A percentile compares a stretch with the other conserved stretches of the same genome.
Conservation (phyloP, 2,329 filamentous ascomycete genomes). For the Alternaria alternata region DNA sequence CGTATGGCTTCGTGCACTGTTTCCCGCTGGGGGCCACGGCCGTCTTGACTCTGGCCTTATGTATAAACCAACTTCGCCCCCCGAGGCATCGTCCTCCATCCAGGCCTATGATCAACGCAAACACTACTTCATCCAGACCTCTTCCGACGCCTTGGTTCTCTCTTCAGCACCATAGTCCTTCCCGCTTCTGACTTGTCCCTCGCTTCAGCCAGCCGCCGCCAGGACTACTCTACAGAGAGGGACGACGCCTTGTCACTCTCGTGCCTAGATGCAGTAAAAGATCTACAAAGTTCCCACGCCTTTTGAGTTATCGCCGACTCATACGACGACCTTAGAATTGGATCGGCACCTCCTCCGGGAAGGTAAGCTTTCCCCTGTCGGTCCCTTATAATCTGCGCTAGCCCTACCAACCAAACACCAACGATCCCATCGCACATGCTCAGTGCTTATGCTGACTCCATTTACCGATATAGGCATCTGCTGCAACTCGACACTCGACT, state of each 20-base stretch:
- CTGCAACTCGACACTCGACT: conserved; percentile 25
- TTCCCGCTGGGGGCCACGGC: conserved; percentile 41
- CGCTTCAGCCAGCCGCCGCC: conserved; percentile 40
- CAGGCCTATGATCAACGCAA: conserved; percentile 48
- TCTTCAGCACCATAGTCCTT: conserved; percentile 16
- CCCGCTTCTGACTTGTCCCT: conserved; percentile 32
- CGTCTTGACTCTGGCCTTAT: conserved; percentile 38
- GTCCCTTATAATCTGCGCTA: conserved; percentile 32
- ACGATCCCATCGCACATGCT: conserved; percentile 18
- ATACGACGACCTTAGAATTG: conserved; percentile 36
- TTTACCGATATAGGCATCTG: conserved; percentile 25
- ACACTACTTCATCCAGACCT: conserved; percentile 31
- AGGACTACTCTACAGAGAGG: conserved; percentile 24
- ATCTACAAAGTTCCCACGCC: conserved; percentile 35
- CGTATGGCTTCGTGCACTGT: conserved; percentile 43
- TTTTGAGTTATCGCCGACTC: conserved; percentile 38
- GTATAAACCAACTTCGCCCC: conserved; percentile 51
- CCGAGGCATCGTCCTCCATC: conserved; percentile 37
- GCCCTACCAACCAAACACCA: conserved; percentile 28
- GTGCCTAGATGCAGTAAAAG: conserved; percentile 30
- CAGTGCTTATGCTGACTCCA: conserved; percentile 43
- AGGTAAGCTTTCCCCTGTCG: conserved; percentile 47
- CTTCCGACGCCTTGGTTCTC: conserved; percentile 19
- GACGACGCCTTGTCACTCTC: conserved; percentile 36
- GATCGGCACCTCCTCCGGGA: conserved; percentile 34